phyloP scores from a whole-genome alignment of 768 basidiomycete genomes.

The Ramaria sp. region DNA sequence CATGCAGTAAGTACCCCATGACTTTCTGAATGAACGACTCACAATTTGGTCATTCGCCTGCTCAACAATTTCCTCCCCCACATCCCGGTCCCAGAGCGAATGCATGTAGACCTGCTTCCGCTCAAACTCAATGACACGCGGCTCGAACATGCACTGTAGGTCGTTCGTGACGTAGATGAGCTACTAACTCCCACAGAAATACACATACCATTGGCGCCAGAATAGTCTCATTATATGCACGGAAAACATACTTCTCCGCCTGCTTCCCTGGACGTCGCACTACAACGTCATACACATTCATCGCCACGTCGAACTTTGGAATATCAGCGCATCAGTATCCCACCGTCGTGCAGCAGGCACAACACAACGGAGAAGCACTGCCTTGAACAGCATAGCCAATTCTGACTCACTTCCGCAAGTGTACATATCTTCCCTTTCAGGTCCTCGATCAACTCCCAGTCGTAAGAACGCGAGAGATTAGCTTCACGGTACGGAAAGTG shows the following conservation, averaged over 20 bases:
- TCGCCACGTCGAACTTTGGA: slow-evolving; percentile 71
- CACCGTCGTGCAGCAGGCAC: not conserved
- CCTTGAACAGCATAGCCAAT: not conserved
- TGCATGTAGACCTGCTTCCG: slow-evolving; percentile 47
- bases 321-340: not conserved
- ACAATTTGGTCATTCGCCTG: slow-evolving; percentile 33
- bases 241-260: slow-evolving; percentile 80
- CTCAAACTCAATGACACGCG: slow-evolving; percentile 85
- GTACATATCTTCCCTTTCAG: slow-evolving; percentile 80
- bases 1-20: slow-evolving; percentile 38
- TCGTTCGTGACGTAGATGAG: not conserved
- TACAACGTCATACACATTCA: slow-evolving; percentile 85
- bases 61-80: slow-evolving; percentile 63
- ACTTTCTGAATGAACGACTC: slow-evolving; percentile 15
- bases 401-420: slow-evolving; percentile 62
- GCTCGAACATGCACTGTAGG: slow-evolving; percentile 80
- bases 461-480: slow-evolving; percentile 65
- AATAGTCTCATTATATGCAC: slow-evolving; percentile 92
- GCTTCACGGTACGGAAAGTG: slow-evolving; percentile 83
- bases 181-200: not conserved
- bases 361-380: not conserved
- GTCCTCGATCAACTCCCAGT: slow-evolving; percentile 89
- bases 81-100: slow-evolving; percentile 40
- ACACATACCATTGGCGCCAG: slow-evolving; percentile 79
- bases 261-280: slow-evolving; percentile 65